Evolutionary conservation across 306 rosid genomes (phyloP).

Genomic region (Mimosa bimucronata): DNA sequence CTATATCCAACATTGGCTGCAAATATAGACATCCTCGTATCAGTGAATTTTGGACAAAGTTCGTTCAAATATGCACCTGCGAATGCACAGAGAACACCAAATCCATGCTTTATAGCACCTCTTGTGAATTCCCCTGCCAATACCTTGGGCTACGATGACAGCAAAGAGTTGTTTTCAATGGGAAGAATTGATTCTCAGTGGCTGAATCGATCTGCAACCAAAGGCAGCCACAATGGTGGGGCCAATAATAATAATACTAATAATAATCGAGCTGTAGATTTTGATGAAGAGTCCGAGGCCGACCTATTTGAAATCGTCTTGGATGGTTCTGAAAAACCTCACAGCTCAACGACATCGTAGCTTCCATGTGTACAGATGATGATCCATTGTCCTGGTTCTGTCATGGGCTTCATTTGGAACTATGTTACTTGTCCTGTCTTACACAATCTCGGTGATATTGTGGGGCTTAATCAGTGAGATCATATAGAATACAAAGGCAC

Average conservation of each 20-base stretch:
- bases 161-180: constrained; percentile 94
- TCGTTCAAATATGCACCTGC: constrained; percentile 79
- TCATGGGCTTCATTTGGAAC: constrained; percentile 22
- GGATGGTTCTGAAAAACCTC: constrained; percentile 49
- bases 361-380: neutral
- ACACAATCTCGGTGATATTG: constrained; percentile 11
- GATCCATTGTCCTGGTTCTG: constrained; percentile 3
- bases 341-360: constrained; percentile 38
- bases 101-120: constrained; percentile 83
- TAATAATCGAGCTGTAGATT: constrained; percentile 39
- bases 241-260: neutral
- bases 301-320: constrained; percentile 57
- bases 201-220: constrained; percentile 49
- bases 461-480: neutral
- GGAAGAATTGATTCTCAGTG: constrained; percentile 84
- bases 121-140: constrained; percentile 49
- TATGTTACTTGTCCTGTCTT: constrained; percentile 22
- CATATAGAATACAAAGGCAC: constrained; percentile 25
- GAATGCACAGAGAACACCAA: constrained; percentile 83
- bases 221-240: constrained; percentile 43
- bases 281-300: constrained; percentile 59
- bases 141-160: constrained; percentile 72
- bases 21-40: constrained; percentile 59
- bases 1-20: constrained; percentile 78
- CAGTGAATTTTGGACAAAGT: constrained; percentile 86